These are phyloP conservation scores for Marsdenia floribunda DNA, from an alignment of 257 asterid species.

Conservation along the genomic window DNA sequence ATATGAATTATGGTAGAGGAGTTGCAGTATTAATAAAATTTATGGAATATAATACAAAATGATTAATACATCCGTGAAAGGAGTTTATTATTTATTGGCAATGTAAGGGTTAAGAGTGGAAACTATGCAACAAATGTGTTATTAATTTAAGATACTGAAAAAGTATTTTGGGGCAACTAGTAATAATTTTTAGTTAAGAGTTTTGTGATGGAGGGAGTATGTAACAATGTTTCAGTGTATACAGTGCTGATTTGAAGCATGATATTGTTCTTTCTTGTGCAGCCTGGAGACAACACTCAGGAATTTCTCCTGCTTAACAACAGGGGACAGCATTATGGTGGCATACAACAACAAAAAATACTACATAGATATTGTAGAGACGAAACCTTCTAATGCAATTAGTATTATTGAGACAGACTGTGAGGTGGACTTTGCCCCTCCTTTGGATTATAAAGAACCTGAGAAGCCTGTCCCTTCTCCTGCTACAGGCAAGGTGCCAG, in stretches of 20 bases:
- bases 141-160: no score
- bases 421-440: constrained; percentile 99
- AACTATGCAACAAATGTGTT: no score
- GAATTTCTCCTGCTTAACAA: constrained; percentile 93
- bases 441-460: constrained; percentile 95
- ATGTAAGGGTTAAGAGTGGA: no score
- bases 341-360: constrained; percentile 92
- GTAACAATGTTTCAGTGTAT: background rate
- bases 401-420: constrained; percentile 96
- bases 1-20: no score
- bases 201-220: no score
- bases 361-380: constrained; percentile 88
- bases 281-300: constrained; percentile 86
- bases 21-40: no score
- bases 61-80: no score
- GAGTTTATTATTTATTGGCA: no score
- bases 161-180: no score
- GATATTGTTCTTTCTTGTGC: background rate
- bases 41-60: no score
- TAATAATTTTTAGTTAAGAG: no score
- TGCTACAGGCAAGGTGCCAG: constrained; percentile 57
- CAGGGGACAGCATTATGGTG: constrained; percentile 99
- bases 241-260: constrained; percentile 25
- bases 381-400: constrained; percentile 93
- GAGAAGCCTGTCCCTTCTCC: constrained; percentile 50